Evolutionary conservation across 768 basidiomycete genomes (phyloP).

Genomic region (Calocybe gangraenosa): DNA sequence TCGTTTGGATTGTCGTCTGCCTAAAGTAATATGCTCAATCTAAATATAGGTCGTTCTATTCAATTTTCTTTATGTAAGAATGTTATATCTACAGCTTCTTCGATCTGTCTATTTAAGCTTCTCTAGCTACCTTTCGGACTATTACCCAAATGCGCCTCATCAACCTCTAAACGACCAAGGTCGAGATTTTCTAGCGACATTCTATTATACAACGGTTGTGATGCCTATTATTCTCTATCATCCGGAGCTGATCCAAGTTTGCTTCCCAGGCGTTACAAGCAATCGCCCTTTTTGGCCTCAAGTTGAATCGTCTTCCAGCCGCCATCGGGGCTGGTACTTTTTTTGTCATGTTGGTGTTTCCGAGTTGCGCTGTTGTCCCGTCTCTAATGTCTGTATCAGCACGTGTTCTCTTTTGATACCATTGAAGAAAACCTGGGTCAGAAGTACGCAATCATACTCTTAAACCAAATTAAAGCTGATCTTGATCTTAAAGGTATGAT

Average conservation of each 20-base stretch:
- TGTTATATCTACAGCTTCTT: neutral
- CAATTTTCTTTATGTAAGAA: constrained; percentile 48
- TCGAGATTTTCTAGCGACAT: constrained; percentile 43
- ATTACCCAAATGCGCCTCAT: constrained; percentile 24
- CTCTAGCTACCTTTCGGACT: constrained; percentile 37
- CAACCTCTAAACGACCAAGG: constrained; percentile 28
- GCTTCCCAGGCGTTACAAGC: constrained; percentile 47
- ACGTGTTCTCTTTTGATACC: constrained; percentile 37
- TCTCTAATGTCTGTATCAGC: constrained; percentile 16
- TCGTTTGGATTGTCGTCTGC: neutral
- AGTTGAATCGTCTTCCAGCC: constrained; percentile 63
- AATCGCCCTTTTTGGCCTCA: constrained; percentile 68
- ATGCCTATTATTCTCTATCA: neutral
- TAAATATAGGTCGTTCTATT: constrained; percentile 49
- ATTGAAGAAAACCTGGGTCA: constrained; percentile 25
- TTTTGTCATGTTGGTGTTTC: constrained; percentile 41
- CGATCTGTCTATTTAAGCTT: constrained; percentile 4
- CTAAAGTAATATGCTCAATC: constrained; percentile 9
- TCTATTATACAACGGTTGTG: constrained; percentile 45
- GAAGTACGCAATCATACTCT: constrained; percentile 25
- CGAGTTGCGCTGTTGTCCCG: neutral
- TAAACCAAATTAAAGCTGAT: neutral
- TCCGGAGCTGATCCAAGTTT: constrained; percentile 1
- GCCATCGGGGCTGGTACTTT: constrained; percentile 52
- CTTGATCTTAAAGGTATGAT: constrained; percentile 43